Percentiles rank a stretch among this genome's conserved stretches.
Conservation (phyloP, 768 basidiomycete species). For the Lentinula boryana region DNA sequence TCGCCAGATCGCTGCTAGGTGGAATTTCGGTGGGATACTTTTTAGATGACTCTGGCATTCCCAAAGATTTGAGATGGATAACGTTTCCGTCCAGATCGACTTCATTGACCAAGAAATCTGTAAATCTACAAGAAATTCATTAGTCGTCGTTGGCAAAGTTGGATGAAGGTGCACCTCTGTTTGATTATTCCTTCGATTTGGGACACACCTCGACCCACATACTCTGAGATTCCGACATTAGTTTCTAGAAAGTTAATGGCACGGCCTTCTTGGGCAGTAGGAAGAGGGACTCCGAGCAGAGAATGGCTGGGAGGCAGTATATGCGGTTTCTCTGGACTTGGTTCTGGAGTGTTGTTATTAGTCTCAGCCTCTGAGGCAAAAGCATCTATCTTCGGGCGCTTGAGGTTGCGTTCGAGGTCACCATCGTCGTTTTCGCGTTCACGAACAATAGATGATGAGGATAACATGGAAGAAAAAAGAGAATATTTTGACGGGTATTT, state of each 20-base stretch:
- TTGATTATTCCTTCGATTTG: conserved; percentile 92
- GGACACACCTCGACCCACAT: conserved; percentile 62
- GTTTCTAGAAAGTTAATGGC: conserved; percentile 62
- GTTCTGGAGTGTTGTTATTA: background rate
- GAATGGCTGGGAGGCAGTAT: conserved; percentile 71
- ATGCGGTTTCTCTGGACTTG: conserved; percentile 14
- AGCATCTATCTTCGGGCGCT: conserved; percentile 35
- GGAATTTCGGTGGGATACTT: conserved; percentile 23
- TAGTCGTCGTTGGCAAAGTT: background rate
- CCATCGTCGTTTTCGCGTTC: conserved; percentile 47
- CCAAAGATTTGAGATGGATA: conserved; percentile 74
- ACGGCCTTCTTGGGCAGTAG: conserved; percentile 41
- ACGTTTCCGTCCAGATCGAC: conserved; percentile 78
- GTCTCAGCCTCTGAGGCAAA: conserved; percentile 3
- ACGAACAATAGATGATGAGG: conserved; percentile 26
- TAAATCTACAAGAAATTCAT: conserved; percentile 56
- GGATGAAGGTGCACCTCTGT: conserved; percentile 59
- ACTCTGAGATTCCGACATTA: conserved; percentile 89
- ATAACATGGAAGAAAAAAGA: conserved; percentile 11
- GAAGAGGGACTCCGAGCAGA: conserved; percentile 54
- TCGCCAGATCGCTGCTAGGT: conserved; percentile 9
- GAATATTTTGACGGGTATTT: background rate
- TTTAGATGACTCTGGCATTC: conserved; percentile 56
- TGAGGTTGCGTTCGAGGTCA: conserved; percentile 33
- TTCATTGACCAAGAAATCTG: conserved; percentile 94